Evolutionary conservation across 164 flowering plant species (phyloP), one percentile per base, ranked within the genome.

Genomic region (Magnolia changhungtana): DNA sequence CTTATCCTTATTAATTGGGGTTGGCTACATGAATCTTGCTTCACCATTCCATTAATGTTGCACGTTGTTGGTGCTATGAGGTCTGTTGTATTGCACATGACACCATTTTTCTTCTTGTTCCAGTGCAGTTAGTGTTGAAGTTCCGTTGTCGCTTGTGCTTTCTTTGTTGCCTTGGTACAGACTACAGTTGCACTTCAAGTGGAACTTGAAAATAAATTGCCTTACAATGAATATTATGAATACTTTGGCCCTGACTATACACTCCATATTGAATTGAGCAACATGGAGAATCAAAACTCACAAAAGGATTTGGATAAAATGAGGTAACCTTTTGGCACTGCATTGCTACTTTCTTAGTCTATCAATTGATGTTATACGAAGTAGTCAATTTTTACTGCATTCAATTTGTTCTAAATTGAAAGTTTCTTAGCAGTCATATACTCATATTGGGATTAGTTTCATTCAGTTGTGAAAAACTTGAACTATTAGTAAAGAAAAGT

Each of bases 41-140:
- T 23, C 24, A 23, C 24, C 24, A 23, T 23, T 23, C 24, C 24
- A 23, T 23, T 23, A 95, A 91, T 87, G 97, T 95, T 74, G 97
- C 97, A 5, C 97, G 97, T 50, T 95, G 98, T 84, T 95, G 98
- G 97, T 90, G 95, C 81, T 93, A 95, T 82, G 98, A 95, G 96
- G 98, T 94, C 50, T 76, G 52, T 79, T 67, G 21, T 67, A 75
- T 24, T 75, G n/a, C 61, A 13, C 64, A 16, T 13, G 37, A 16
- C 1, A 8, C 58, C 29, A n/a, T 64, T 23, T 64, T 8, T 55
- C 61, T 55, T 55, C 18, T 65, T 65, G 23, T 65, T 65, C n/a
- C n/a, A 20, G 5, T 61, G n/a, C 20, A 49, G 21, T 69, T 21
- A 50, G 23, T 18, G 67, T 21, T 51, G 7, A 72, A 63, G 4